Evolutionary conservation across 2,329 filamentous ascomycete species (phyloP), one percentile per base, ranked within the genome.

Genomic region (Sporothrix globosa): DNA sequence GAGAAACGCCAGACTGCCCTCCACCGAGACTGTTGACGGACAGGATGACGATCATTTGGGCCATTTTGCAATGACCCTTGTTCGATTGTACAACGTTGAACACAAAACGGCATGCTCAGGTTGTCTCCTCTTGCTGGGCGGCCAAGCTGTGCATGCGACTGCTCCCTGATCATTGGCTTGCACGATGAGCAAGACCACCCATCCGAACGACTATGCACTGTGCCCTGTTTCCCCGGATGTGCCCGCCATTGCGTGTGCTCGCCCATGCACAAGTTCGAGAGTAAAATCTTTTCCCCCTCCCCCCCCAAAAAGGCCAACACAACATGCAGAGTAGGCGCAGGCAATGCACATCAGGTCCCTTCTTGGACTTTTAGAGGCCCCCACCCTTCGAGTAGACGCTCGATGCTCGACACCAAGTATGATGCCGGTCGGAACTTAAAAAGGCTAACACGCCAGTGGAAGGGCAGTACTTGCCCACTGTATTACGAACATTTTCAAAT

Each of bases 141-240:
- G 39, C 11, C 41, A 63, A 61, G 4, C n/a, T 46, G 60, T 27
- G 41, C 41, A 48, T 63, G 60, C 60, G 17, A 50, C 21, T 46
- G 14, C 41, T 3, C 24, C 48, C 44, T 24, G 41, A 30, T 19
- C 34, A 19, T 56, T 68, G 24, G 24, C 50, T 50, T 56, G 48
- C 65, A 53, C 19, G 50, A 68, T 56, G 30, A 54, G 46, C 50
- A 52, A 44, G 44, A 34, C 6, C 24, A 34, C 44, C 10, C 34
- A 39, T 9, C 27, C 4, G 30, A 27, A 17, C 30, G 30, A 19
- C 48, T 39, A 67, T 67, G 48, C 30, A 24, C 46, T 66, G 44
- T 50, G 44, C 48, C 63, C 19, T 67, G 48, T 52, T 53, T 53
- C 63, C 46, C 46, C 46, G 27, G 46, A 53, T 53, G 63, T 53